Base-by-base conservation (phyloP, 768 basidiomycete species). In the Suillus variegatus region DNA sequence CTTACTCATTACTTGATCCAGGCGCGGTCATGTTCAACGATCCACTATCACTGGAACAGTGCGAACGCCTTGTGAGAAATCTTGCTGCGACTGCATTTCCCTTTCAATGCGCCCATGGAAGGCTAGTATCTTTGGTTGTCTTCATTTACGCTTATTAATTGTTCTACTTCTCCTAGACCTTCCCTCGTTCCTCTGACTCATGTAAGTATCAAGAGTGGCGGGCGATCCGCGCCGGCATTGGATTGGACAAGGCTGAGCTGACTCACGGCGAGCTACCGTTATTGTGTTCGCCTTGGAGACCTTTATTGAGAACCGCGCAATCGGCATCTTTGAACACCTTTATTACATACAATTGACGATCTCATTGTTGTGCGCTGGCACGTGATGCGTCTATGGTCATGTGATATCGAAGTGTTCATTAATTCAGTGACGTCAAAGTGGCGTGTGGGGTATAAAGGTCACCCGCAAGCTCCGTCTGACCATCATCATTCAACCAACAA, bases 21-120 rank as follows among this genome's bases (percentile, higher is more conserved):
- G 95, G 96, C 61, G 96, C 97, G 3, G 93, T 97, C 76, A 97
- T 98, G 95, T 97, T 97, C 82, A 96, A 96, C 69, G 96, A 99
- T 74, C 65, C 81, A 0, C 81, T 99, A 58, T 86, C 81, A 16
- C 62, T 79, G 8, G 81, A 82, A 43, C 94, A 97, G 73, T 93
- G 94, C 74, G 74, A 84, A 69, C 79, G 82, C 56, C 84, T 99
- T 49, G 82, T 99, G 54, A 70, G 72, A 7, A 84, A 87, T 68
- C 82, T 99, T 36, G 82, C 89, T 10, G 75, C 83, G 66, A 94
- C 94, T 3, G 82, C 84, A 4, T 91, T 93, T 71, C 96, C 97
- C 2, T 98, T 97, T 77, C 93, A 94, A 74, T 99, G 97, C 78
- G 97, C 97, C 40, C 97, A 99, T 77, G 97, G 97, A 73, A 84